Evolutionary conservation across 305 asterid species (phyloP), one percentile per base, ranked within the genome.

Genomic region (Petunia hybrid): DNA sequence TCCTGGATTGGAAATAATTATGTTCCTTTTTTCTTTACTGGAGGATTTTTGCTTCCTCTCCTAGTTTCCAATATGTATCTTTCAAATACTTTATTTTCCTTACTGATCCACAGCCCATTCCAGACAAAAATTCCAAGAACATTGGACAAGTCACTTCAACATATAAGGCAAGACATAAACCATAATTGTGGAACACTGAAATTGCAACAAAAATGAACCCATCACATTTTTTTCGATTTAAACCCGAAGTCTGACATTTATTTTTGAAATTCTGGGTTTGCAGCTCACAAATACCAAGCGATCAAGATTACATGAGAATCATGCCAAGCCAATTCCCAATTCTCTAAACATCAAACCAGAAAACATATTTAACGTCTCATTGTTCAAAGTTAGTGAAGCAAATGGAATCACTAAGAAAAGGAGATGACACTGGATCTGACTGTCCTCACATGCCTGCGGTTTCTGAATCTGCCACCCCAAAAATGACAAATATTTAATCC

Each of bases 231-330:
- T 14, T 2, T 14, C 79, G 13, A 53, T 53, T 74, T 74, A 14
- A 4, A 75, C 40, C 14, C 79, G 9, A 75, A 14, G 22, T 75
- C 39, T 56, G 66, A 75, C 53, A 39, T 75, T 75, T 75, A 75
- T 75, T 75, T 75, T 55, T 41, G 66, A 63, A 75, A 8, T 38
- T 75, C 79, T 55, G 40, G 51, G 16, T 55, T 6, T 75, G 66
- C 39, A 74, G 79, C 22, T 2, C 66, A 55, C 64, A 74, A 6
- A 4, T 4, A 38, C 51, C 38, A 38, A 75, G 55, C 51, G 39
- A 35, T 7, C 39, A 55, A 74, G 7, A 51, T 74, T 6, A 74
- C 3, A 6, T 3, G 48, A 53, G 39, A 64, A 75, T 55, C 5
- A 2, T 55, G n/a, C 65, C 78, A 36, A 48, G 78, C 64, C 48